Evolutionary conservation across 345 rosid genomes (phyloP).

Genomic region (Arabis hirsuta): DNA sequence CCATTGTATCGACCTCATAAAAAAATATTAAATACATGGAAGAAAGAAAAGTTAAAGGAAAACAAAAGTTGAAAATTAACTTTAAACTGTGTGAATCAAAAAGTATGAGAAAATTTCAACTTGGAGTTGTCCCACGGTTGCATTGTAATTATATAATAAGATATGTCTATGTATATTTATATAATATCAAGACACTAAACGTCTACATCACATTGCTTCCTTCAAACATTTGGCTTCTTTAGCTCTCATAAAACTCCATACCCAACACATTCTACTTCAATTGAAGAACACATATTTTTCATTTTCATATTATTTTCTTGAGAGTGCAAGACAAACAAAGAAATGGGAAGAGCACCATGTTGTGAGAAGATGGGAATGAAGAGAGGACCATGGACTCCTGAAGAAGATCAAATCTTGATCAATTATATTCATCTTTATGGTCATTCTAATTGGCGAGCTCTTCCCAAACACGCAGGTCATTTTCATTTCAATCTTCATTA

Average conservation of each 20-base stretch:
- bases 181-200: conserved; percentile 19
- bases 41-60: conserved; percentile 6
- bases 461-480: conserved; percentile 74
- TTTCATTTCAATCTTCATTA: background rate
- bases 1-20: conserved; percentile 12
- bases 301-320: conserved; percentile 23
- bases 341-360: conserved; percentile 84
- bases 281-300: background rate
- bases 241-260: conserved; percentile 27
- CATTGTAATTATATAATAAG: conserved; percentile 15
- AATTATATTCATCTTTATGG: conserved; percentile 59
- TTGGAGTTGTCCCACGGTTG: conserved; percentile 43
- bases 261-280: conserved; percentile 25
- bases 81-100: conserved; percentile 30
- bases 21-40: background rate
- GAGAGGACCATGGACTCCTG: conserved; percentile 81
- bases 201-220: conserved; percentile 34
- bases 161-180: background rate
- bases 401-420: conserved; percentile 64
- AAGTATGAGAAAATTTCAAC: conserved; percentile 36
- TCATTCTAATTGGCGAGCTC: conserved; percentile 79
- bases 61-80: background rate
- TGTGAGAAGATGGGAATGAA: conserved; percentile 79
- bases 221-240: conserved; percentile 37
- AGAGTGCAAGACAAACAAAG: background rate